phyloP scores from a whole-genome alignment of 192 early-diverging fungal species.

The Polychytrium aggregatum region DNA sequence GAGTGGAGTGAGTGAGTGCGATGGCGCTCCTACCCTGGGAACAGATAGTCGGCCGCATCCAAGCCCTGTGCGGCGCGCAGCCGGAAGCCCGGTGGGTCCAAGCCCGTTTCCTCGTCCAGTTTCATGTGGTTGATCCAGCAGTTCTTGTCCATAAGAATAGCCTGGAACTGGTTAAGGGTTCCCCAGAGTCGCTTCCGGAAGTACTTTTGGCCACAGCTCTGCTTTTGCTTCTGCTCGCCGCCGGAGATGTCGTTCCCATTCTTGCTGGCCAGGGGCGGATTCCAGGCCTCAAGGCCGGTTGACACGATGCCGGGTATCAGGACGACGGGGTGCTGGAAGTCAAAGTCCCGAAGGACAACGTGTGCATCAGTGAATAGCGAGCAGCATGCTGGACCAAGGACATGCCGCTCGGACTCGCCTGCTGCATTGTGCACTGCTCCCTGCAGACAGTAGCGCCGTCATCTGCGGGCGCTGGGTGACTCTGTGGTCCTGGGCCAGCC shows the following conservation, averaged over 20 bases:
- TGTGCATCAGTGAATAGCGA: no score
- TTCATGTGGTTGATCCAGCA: constrained; percentile 78
- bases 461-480: no score
- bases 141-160: constrained; percentile 72
- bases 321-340: constrained; percentile 55
- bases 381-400: no score
- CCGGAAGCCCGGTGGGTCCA: constrained; percentile 72
- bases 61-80: constrained; percentile 74
- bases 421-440: no score
- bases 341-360: no score
- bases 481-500: no score
- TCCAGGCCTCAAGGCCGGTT: constrained; percentile 83
- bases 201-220: constrained; percentile 63
- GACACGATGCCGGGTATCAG: constrained; percentile 83
- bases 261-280: constrained; percentile 25
- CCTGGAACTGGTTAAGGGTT: constrained; percentile 64
- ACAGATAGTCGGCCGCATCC: constrained; percentile 83
- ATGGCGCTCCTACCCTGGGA: constrained; percentile 49
- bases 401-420: no score
- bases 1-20: constrained; percentile 1
- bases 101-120: constrained; percentile 68
- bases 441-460: no score
- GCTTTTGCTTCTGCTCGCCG: no score
- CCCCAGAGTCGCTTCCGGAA: constrained; percentile 85
- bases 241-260: no score